A percentile compares a stretch with the other conserved stretches of the same genome.
These are phyloP conservation scores for Volvox africanus DNA, from an alignment of 139 green algal species.

Conservation along the genomic window DNA sequence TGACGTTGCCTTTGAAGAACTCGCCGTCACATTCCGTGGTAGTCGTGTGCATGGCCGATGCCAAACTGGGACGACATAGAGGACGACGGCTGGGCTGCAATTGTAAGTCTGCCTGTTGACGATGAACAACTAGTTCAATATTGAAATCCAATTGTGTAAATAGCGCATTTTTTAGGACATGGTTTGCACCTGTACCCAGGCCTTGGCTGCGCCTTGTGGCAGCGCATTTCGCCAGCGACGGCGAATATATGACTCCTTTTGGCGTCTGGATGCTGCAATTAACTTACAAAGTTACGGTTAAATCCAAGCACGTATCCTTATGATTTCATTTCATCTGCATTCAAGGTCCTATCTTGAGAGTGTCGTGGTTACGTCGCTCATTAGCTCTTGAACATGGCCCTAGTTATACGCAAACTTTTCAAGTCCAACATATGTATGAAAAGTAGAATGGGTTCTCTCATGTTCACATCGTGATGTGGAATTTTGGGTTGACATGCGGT, in stretches of 20 bases:
- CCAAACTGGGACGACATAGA: not conserved
- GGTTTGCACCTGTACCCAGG: not conserved
- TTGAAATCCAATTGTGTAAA: not conserved
- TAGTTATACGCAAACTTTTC: not conserved
- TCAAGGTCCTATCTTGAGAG: not conserved
- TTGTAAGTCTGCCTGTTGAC: not conserved
- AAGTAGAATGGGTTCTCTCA: not conserved
- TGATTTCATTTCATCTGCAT: not conserved
- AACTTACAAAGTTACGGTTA: not conserved
- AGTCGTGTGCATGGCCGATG: not conserved
- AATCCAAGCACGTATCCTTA: not conserved
- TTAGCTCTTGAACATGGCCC: not conserved
- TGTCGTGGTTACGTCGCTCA: not conserved
- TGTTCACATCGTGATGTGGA: not conserved
- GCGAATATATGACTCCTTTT: not conserved
- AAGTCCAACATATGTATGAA: not conserved
- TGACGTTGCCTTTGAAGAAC: constrained; percentile 8
- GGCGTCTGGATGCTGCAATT: not conserved
- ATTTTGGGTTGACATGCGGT: not conserved
- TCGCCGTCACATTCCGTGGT: not conserved
- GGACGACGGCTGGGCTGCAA: not conserved
- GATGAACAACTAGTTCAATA: too few species aligned
- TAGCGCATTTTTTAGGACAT: not conserved
- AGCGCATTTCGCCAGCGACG: not conserved
- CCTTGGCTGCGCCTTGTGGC: not conserved